phyloP scores from a whole-genome alignment of 192 early-diverging fungal genomes.

The Gonapodya prolifera region DNA sequence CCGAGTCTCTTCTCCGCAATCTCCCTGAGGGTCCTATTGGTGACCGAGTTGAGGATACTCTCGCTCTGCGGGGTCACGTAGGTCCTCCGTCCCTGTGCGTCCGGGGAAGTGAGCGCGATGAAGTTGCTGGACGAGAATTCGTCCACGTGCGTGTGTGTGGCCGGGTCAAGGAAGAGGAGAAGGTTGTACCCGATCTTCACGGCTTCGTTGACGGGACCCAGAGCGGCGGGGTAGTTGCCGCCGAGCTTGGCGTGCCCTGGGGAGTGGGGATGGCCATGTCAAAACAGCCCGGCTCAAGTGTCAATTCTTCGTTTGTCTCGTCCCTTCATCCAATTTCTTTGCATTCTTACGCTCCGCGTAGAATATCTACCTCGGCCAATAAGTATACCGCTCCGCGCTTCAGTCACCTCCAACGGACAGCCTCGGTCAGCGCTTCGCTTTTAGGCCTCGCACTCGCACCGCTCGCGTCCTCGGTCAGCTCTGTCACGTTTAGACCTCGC shows the following conservation, averaged over 20 bases:
- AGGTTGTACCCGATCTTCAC: slow-evolving; percentile 54
- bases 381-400: too few relatives aligned
- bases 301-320: too few relatives aligned
- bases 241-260: slow-evolving; percentile 54
- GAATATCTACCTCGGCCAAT: too few relatives aligned
- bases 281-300: too few relatives aligned
- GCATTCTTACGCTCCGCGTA: too few relatives aligned
- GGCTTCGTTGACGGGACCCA: slow-evolving; percentile 40
- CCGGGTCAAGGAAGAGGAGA: slow-evolving; percentile 57
- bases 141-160: slow-evolving; percentile 48
- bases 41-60: slow-evolving; percentile 51
- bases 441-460: too few relatives aligned
- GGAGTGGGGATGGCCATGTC: not conserved
- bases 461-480: too few relatives aligned
- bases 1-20: slow-evolving; percentile 43
- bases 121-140: slow-evolving; percentile 74
- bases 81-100: slow-evolving; percentile 30
- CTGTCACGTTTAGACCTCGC: not conserved
- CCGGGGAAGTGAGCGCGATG: slow-evolving; percentile 42
- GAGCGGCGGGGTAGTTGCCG: slow-evolving; percentile 60
- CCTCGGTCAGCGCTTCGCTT: too few relatives aligned
- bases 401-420: too few relatives aligned
- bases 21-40: slow-evolving; percentile 47
- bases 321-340: too few relatives aligned
- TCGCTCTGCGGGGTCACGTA: slow-evolving; percentile 57